A percentile compares a stretch with the other conserved stretches of the same genome.
phyloP scores from a whole-genome alignment of 1,139 yeast genomes.

The Debaryomycetaceae sp. region DNA sequence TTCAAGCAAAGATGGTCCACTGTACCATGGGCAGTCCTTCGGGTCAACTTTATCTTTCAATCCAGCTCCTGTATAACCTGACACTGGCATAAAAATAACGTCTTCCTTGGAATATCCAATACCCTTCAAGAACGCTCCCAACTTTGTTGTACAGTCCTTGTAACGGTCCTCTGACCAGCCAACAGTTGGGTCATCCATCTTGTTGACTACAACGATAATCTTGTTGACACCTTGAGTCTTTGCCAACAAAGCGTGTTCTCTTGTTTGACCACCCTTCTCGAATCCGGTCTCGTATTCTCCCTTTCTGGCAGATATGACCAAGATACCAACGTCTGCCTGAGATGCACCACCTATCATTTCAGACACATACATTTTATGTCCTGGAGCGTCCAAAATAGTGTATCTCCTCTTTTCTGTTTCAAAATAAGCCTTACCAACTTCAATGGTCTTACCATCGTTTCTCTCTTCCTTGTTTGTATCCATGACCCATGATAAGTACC shows the following conservation, averaged over 20 bases:
- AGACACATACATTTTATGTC: slow-evolving; percentile 97
- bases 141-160: slow-evolving; percentile 87
- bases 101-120: slow-evolving; percentile 88
- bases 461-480: slow-evolving; percentile 99
- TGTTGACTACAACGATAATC: slow-evolving; percentile 89
- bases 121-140: slow-evolving; percentile 75
- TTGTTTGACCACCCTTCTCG: slow-evolving; percentile 98
- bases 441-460: slow-evolving; percentile 97
- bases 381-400: slow-evolving; percentile 98
- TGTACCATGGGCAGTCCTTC: slow-evolving; percentile 85
- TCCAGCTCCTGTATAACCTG: slow-evolving; percentile 97
- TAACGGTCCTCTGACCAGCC: slow-evolving; percentile 94
- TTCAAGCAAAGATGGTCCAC: slow-evolving; percentile 88
- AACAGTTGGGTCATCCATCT: slow-evolving; percentile 99
- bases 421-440: slow-evolving; percentile 95
- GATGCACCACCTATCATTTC: slow-evolving; percentile 99
- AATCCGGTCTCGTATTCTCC: slow-evolving; percentile 99
- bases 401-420: slow-evolving; percentile 98
- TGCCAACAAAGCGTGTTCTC: slow-evolving; percentile 97
- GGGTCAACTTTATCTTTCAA: slow-evolving; percentile 77
- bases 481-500: slow-evolving; percentile 99
- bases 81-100: slow-evolving; percentile 90
- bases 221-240: slow-evolving; percentile 97
- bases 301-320: slow-evolving; percentile 96
- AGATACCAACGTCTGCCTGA: slow-evolving; percentile 96